Evolutionary conservation across 2,329 filamentous ascomycete genomes (phyloP), one percentile per base, ranked within the genome.

Genomic region (Apiospora sp.): DNA sequence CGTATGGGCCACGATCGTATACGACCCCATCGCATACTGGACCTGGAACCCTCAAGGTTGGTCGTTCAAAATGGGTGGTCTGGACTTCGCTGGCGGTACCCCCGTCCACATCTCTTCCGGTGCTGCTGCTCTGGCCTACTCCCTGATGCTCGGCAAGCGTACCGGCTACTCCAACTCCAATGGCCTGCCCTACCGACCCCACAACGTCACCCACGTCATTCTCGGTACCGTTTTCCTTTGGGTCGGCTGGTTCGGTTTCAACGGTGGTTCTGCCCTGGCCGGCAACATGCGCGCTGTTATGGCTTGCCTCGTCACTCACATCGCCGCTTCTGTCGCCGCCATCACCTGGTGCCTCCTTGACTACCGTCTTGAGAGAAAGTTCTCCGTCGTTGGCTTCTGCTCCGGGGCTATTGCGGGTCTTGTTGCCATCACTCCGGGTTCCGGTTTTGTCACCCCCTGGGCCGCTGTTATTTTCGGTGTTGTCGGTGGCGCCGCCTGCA

Each of bases 211-310:
- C 72, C 87, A 93, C 77, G 91, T 94, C 75, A 90, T 94, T 68
- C 86, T 94, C 67, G 92, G 93, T 30, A 94, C 93, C 4, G 88
- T 92, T 37, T 89, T 92, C 82, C 88, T 98, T 69, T 98, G 95
- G 95, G 93, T 98, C 67, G 95, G 95, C 73, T 98, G 95, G 95
- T 96, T 98, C 81, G 95, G 95, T 68, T 98, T 98, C 90, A 98
- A 98, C 83, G 95, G 94, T 71, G 95, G 95, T 74, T 89, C 92
- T 4, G 95, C 94, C 2, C 87, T 97, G 61, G 88, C 90, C 73
- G 93, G 94, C 75, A 97, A 96, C 85, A 86, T 97, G 77, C 93
- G 95, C 73, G 93, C 95, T 71, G 87, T 97, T 81, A 96, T 98
- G 93, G 95, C 95, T 71, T 93, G 93, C 78, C 90, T 96, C 69